A percentile compares a stretch with the other conserved stretches of the same genome.
phyloP scores from a whole-genome alignment of 1,139 yeast species.

The Suhomyces panamericanus region DNA sequence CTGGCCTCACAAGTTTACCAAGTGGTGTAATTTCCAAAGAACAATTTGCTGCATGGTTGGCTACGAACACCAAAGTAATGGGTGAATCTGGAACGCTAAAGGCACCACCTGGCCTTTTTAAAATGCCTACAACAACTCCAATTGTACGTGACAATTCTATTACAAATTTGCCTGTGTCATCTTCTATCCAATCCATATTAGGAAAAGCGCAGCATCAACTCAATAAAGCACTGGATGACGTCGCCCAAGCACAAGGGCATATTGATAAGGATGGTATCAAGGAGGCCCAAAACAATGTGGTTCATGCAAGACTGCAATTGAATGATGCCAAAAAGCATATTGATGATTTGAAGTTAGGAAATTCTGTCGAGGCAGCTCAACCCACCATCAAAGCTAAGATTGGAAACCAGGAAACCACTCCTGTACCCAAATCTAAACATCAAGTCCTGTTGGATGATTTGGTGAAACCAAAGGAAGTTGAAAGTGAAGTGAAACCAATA shows the following conservation, averaged over 20 bases:
- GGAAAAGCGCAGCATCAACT: not conserved
- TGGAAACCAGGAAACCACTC: no score
- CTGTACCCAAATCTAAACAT: no score
- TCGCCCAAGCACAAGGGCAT: not conserved
- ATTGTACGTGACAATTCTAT: not conserved
- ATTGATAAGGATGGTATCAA: not conserved
- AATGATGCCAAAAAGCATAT: not conserved
- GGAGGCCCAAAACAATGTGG: not conserved
- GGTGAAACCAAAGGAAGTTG: not conserved
- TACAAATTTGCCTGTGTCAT: not conserved
- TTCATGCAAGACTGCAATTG: not conserved
- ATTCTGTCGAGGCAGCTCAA: no score
- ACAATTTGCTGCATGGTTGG: constrained; percentile 9
- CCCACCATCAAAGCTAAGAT: no score
- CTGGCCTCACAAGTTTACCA: constrained; percentile 5
- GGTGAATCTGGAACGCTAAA: not conserved
- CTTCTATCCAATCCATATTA: not conserved
- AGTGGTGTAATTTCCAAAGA: constrained; percentile 6
- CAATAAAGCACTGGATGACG: not conserved
- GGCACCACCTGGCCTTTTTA: constrained; percentile 5
- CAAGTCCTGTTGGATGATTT: not conserved
- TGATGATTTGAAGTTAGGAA: not conserved
- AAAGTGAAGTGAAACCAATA: no score
- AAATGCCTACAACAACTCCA: constrained; percentile 1
- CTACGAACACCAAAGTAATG: constrained; percentile 5